Conservation (phyloP, 768 basidiomycete genomes). For the Trametes coccinea region DNA sequence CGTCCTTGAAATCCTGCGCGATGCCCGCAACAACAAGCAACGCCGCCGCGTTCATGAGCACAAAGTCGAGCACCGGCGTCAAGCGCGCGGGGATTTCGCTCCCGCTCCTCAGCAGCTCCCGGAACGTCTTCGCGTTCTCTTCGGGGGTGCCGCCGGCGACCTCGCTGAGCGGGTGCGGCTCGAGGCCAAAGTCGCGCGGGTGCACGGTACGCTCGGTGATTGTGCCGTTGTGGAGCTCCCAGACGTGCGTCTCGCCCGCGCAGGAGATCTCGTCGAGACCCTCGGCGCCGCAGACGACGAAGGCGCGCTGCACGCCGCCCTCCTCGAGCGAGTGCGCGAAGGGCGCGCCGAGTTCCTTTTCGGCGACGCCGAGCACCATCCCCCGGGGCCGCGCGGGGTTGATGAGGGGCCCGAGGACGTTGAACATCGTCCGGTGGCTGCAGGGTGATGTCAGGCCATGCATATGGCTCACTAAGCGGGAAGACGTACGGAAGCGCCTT, state of each 20-base stretch:
- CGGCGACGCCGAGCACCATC: constrained; percentile 91
- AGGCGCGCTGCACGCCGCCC: constrained; percentile 75
- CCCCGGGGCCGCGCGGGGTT: constrained; percentile 86
- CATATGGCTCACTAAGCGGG: background rate
- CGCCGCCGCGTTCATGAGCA: constrained; percentile 88
- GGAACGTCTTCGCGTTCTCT: constrained; percentile 81
- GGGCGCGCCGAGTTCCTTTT: constrained; percentile 72
- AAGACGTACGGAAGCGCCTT: constrained; percentile 77
- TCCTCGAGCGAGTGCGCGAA: constrained; percentile 77
- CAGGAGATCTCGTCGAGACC: constrained; percentile 94
- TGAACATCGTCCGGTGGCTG: constrained; percentile 84
- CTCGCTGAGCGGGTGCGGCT: constrained; percentile 61
- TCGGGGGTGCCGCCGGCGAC: constrained; percentile 75
- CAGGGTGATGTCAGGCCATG: background rate
- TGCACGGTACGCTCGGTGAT: constrained; percentile 64
- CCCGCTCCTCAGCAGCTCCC: constrained; percentile 57
- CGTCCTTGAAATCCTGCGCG: constrained; percentile 39
- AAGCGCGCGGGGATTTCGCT: constrained; percentile 55
- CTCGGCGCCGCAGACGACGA: constrained; percentile 94
- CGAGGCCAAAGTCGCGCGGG: constrained; percentile 78
- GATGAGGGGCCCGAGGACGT: constrained; percentile 90
- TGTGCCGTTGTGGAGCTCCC: constrained; percentile 73
- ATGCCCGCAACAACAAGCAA: constrained; percentile 82
- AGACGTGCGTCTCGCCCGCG: constrained; percentile 83
- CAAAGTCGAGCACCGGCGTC: constrained; percentile 77